Base-by-base conservation (phyloP, 306 rosid genomes). In the Vigna reflexopilosa region DNA sequence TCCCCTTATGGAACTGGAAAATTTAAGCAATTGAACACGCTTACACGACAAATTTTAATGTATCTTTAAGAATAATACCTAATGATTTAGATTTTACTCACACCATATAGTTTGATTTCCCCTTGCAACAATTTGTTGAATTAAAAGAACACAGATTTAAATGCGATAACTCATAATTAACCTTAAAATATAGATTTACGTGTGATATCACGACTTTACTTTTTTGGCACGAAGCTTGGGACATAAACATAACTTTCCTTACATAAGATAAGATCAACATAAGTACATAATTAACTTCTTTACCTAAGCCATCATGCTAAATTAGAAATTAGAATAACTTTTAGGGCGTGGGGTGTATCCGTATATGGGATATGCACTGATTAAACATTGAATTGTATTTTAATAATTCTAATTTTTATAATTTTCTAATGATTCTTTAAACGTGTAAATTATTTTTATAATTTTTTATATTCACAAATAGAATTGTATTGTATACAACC, bases 31-130 rank as follows among this genome's bases (percentile, higher is more conserved):
- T 22, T 34, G 38, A 62, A 63, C 58, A 74, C 67, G 58, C 9
- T 73, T 48, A 57, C 58, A 42, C 57, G 34, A 58, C 69, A 44
- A 16, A 45, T 42, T 74, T 74, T 74, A 58, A 74, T 44, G 69
- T 59, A 73, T 57, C 52, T 73, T 73, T 24, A 65, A 72, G 40
- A 34, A 72, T 55, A 32, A 51, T 52, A 72, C 36, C 63, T 9
- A 52, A 32, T 32, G 24, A 64, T 64, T 64, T 64, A 36, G 15
- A 64, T 36, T 36, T 64, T 36, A 36, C 28, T 8, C 15, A 15
- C 14, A 62, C 22, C 67, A 32, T 11, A n/a, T 36, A n/a, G 44
- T 40, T 38, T 65, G 0, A 17, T 65, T 38, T 65, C n/a, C 50
- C 70, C 12, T 38, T 11, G 19, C 30, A 17, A 38, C 28, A 65